These are phyloP conservation scores for Lactarius trivialis DNA, from an alignment of 768 basidiomycete species.

Conservation along the genomic window DNA sequence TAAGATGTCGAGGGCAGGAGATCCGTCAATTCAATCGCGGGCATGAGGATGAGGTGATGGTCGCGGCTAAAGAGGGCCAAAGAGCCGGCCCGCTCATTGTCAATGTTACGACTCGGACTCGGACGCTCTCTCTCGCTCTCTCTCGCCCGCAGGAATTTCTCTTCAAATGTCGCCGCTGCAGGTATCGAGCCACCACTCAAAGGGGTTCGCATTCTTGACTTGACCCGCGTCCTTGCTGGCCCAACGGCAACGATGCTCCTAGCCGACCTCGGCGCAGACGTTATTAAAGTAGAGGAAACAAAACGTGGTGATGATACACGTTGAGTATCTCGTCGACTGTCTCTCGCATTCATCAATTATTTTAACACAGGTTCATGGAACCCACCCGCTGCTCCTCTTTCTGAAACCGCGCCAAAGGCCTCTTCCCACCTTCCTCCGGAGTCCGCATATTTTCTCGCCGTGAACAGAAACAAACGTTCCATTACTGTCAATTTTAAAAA, in stretches of 20 bases:
- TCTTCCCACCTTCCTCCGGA: constrained; percentile 73
- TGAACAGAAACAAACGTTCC: constrained; percentile 85
- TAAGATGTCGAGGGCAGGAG: constrained; percentile 46
- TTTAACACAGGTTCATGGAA: constrained; percentile 30
- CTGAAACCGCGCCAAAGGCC: constrained; percentile 40
- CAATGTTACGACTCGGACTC: neutral
- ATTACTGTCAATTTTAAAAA: constrained; percentile 86
- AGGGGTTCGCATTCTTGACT: constrained; percentile 78
- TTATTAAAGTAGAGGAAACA: constrained; percentile 85
- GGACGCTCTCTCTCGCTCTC: neutral
- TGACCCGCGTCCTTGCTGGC: constrained; percentile 88
- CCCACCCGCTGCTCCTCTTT: constrained; percentile 36
- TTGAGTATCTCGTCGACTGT: constrained; percentile 29
- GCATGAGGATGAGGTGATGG: constrained; percentile 5
- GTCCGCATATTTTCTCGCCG: constrained; percentile 86
- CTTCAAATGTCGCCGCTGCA: neutral
- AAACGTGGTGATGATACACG: constrained; percentile 86
- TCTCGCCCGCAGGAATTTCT: neutral
- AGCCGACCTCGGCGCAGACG: constrained; percentile 89
- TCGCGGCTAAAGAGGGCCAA: neutral
- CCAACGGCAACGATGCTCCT: constrained; percentile 90
- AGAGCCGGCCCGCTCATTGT: neutral
- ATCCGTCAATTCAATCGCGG: constrained; percentile 14
- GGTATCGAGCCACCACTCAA: constrained; percentile 74
- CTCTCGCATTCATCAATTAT: neutral